Evolutionary conservation across 805 yeast genomes (phyloP).

Genomic region (Barnettozyma wickerhamii): DNA sequence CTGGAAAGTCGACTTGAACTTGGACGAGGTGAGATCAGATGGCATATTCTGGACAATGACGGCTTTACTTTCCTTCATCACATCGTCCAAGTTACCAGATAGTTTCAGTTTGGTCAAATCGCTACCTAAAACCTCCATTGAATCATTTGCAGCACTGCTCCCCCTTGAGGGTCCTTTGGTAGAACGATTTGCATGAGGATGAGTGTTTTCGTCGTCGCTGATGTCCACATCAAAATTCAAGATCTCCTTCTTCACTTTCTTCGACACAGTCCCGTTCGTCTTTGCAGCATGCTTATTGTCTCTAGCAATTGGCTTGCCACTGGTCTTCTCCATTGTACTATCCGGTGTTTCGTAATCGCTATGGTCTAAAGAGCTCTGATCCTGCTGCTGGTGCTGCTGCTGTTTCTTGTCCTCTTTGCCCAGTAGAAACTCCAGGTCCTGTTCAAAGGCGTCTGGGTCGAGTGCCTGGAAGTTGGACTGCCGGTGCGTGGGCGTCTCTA

Average conservation of each 20-base stretch:
- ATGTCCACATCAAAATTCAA: slow-evolving; percentile 18
- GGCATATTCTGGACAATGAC: not conserved
- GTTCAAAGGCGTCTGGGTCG: slow-evolving; percentile 19
- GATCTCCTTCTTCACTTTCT: slow-evolving; percentile 16
- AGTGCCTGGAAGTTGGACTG: not conserved
- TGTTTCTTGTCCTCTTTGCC: not conserved
- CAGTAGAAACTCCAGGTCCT: slow-evolving; percentile 9
- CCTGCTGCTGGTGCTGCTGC: not conserved
- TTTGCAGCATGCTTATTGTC: too few species aligned
- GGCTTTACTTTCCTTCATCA: not conserved
- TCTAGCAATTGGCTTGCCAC: too few species aligned
- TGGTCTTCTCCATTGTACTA: too few species aligned
- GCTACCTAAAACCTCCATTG: not conserved
- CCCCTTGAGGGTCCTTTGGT: not conserved
- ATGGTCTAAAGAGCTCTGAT: too few species aligned
- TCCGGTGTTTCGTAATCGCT: too few species aligned
- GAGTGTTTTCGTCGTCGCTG: slow-evolving; percentile 13
- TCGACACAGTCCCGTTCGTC: slow-evolving; percentile 1
- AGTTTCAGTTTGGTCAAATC: not conserved
- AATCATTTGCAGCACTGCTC: not conserved
- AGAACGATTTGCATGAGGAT: not conserved
- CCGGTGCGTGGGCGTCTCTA: not conserved
- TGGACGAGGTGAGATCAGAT: not conserved
- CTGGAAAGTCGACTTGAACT: not conserved
- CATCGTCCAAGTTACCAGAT: not conserved